Base-by-base conservation (phyloP, 139 green algal genomes). In the Coelastrella sp. region DNA sequence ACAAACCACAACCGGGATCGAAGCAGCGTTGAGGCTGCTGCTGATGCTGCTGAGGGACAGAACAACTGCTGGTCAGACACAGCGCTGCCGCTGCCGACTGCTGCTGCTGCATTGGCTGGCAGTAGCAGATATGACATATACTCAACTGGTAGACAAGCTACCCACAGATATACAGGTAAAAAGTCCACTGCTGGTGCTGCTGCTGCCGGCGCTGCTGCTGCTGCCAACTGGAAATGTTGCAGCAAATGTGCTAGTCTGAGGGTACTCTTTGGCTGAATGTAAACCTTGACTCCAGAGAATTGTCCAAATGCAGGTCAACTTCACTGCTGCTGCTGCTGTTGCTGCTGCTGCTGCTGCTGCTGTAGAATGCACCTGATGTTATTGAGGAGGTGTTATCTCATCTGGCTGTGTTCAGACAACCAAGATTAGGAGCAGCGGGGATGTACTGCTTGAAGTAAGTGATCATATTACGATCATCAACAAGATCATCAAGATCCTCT, bases 81-180 rank as follows among this genome's bases (percentile, higher is more conserved):
- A 27, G 35, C 66, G 66, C 35, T 11, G 8, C 30, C 66, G 27
- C 13, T 80, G 48, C 34, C 51, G 48, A 25, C 19, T 32, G 32
- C 23, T 80, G 72, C 72, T 80, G 72, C 48, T 80, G 72, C 89
- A 92, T 38, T 63, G 50, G 25, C 83, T 92, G 71, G 81, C 71
- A 17, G 40, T 76, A 30, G 81, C 73, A n/a, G 89, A 84, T n/a
- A 66, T 3, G 45, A 86, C 76, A 62, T 90, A 91, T 78, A 91
- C 87, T 5, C 60, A 89, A 74, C 34, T 90, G 25, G 32, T 41
- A 3, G 86, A 89, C 0, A 43, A 77, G 79, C 83, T 92, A 64
- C 83, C 86, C 0, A 72, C 86, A 40, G 86, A 82, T 6, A 21
- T 82, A 27, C 75, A 82, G 75, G 75, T 82, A 8, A 23, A 32